Base-by-base conservation (phyloP, 164 flowering plant genomes). In the Houttuynia cordata region DNA sequence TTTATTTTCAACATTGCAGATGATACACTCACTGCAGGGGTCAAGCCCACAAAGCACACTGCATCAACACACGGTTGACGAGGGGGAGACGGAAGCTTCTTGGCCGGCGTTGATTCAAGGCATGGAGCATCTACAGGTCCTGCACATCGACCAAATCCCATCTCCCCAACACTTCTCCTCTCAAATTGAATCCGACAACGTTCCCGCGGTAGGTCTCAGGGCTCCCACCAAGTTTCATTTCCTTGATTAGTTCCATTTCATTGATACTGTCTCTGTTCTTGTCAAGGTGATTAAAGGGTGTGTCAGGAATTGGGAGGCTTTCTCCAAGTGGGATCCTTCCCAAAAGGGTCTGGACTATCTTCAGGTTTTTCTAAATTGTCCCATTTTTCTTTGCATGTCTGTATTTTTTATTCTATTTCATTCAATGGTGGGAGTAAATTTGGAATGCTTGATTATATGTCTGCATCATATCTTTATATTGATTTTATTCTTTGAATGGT, bases 281-380 rank as follows among this genome's bases (percentile, higher is more conserved):
- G 7, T 24, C 18, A 56, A 91, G 95, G 93, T 87, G 0, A 81
- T 93, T 50, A 60, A n/a, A 21, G 91, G 93, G 25, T 84, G 88
- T 71, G 51, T 79, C 55, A 84, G 76, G 68, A 76, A 78, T 9
- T 86, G 94, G 94, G 70, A 73, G 59, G 96, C 94, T 63, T 71
- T 80, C 56, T 61, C 79, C 64, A 68, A 65, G 51, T 89, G 97
- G 98, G 79, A 84, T 57, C 92, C 96, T 30, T 65, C 73, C 4
- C 74, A 68, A 63, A 88, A 85, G 49, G 98, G 98, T 63, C 96
- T 93, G 67, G 81, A 86, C 61, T 86, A 87, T 63, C 69, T 93
- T 70, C 82, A 81, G 87, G 95, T 88, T 18, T 58, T 53, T n/a
- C 53, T 45, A 47, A 20, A 30, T 51, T 34, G 53, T 22, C 40